Conservation (phyloP, 495 filamentous ascomycete species). For the Penicillium alfredii region DNA sequence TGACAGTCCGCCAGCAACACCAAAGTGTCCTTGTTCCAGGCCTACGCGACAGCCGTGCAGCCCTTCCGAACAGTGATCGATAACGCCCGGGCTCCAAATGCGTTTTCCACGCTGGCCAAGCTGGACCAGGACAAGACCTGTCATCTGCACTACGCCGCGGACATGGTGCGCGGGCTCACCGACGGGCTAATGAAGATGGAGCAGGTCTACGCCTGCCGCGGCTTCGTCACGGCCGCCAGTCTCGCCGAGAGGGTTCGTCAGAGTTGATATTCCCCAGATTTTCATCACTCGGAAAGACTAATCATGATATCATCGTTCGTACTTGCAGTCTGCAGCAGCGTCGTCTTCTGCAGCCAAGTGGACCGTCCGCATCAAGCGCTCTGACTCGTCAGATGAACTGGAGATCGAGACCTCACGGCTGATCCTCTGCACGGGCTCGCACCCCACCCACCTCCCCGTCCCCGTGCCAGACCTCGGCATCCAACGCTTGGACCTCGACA, state of each 20-base stretch:
- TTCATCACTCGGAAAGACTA: constrained; percentile 3
- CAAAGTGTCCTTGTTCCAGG: constrained; percentile 49
- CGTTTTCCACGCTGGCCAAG: constrained; percentile 45
- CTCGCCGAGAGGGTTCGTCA: constrained; percentile 26
- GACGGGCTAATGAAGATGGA: constrained; percentile 44
- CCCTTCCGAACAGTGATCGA: constrained; percentile 45
- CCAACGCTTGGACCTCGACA: constrained; percentile 47
- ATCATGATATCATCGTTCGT: constrained; percentile 8
- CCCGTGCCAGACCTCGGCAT: constrained; percentile 27
- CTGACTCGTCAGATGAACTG: constrained; percentile 24
- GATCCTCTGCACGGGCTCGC: constrained; percentile 54
- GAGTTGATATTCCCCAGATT: constrained; percentile 1
- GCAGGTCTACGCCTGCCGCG: constrained; percentile 35
- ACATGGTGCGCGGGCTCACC: constrained; percentile 46
- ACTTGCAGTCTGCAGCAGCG: too few relatives aligned
- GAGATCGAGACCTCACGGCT: constrained; percentile 37
- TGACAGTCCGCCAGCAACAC: constrained; percentile 29
- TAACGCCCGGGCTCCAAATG: constrained; percentile 41
- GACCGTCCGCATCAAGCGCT: constrained; percentile 36
- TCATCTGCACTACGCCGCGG: constrained; percentile 47
- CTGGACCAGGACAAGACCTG: constrained; percentile 51
- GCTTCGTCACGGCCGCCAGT: constrained; percentile 38
- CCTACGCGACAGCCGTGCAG: constrained; percentile 43
- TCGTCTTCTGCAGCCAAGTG: constrained; percentile 31
- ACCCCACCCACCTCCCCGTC: constrained; percentile 41